Conservation (phyloP, 2,329 filamentous ascomycete genomes). For the Fusarium sp. region DNA sequence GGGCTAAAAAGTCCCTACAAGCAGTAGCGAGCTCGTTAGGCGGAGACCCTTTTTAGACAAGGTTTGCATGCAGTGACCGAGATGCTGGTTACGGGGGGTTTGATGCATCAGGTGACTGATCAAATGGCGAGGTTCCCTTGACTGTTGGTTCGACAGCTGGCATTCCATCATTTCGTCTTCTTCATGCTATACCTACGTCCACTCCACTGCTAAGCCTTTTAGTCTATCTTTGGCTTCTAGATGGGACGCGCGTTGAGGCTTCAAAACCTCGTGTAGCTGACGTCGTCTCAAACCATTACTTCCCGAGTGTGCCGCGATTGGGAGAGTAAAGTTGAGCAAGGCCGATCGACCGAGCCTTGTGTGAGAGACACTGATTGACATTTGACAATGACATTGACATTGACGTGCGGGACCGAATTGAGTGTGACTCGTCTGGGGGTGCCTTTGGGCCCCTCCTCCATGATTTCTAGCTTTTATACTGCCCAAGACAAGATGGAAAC, state of each 20-base stretch:
- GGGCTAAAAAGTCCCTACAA: constrained; percentile 26
- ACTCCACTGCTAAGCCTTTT: neutral
- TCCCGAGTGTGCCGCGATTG: constrained; percentile 33
- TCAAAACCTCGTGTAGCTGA: constrained; percentile 26
- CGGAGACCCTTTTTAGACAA: constrained; percentile 11
- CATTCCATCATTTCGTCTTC: neutral
- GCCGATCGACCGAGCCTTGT: constrained; percentile 17
- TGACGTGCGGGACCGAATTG: constrained; percentile 9
- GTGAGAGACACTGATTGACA: neutral
- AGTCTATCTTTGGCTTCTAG: neutral
- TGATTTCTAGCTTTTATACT: neutral
- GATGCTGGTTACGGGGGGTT: neutral
- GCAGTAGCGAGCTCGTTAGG: constrained; percentile 32
- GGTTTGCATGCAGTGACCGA: constrained; percentile 20
- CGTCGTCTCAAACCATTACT: constrained; percentile 25
- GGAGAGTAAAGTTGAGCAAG: constrained; percentile 9
- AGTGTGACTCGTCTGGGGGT: neutral
- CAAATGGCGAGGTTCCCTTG: constrained; percentile 16
- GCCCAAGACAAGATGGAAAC: neutral
- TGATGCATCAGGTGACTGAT: constrained; percentile 31
- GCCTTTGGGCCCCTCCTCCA: constrained; percentile 1
- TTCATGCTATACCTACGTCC: constrained; percentile 8
- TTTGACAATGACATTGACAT: neutral
- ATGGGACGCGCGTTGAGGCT: constrained; percentile 21
- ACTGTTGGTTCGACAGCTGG: constrained; percentile 5